phyloP scores from a whole-genome alignment of 2,329 filamentous ascomycete genomes.

The Calonectria honghensis region DNA sequence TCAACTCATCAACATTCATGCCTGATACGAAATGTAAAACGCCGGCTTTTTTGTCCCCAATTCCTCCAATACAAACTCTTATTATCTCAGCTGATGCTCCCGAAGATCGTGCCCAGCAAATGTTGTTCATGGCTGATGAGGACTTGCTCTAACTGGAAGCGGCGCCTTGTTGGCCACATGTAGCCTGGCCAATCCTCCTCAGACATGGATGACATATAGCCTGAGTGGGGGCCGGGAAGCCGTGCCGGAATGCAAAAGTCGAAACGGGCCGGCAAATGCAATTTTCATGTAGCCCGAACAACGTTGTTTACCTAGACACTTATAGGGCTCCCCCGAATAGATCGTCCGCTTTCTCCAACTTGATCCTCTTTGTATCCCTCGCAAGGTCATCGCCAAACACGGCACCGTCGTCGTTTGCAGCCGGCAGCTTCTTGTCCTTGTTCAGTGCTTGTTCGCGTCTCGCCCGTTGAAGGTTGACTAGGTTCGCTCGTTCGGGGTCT shows the following conservation, averaged over 20 bases:
- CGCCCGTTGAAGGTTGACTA: conserved; percentile 80
- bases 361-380: conserved; percentile 68
- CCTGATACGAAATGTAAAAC: not conserved
- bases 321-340: conserved; percentile 68
- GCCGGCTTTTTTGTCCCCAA: not conserved
- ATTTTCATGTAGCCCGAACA: not conserved
- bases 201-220: not conserved
- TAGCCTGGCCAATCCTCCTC: not conserved
- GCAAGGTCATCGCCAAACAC: conserved; percentile 66
- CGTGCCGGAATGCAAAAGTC: not conserved
- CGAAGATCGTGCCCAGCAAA: not conserved
- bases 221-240: not conserved
- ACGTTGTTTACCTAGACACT: conserved; percentile 8
- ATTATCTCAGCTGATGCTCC: not conserved
- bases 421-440: conserved; percentile 66
- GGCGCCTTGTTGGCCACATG: not conserved
- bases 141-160: not conserved
- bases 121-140: not conserved
- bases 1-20: conserved; percentile 7
- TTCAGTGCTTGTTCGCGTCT: conserved; percentile 73
- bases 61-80: not conserved
- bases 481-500: conserved; percentile 83
- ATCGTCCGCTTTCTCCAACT: conserved; percentile 65
- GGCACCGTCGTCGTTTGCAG: conserved; percentile 62
- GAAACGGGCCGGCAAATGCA: not conserved